phyloP scores from a whole-genome alignment of 2,329 filamentous ascomycete genomes.

The Shiraia sp. region DNA sequence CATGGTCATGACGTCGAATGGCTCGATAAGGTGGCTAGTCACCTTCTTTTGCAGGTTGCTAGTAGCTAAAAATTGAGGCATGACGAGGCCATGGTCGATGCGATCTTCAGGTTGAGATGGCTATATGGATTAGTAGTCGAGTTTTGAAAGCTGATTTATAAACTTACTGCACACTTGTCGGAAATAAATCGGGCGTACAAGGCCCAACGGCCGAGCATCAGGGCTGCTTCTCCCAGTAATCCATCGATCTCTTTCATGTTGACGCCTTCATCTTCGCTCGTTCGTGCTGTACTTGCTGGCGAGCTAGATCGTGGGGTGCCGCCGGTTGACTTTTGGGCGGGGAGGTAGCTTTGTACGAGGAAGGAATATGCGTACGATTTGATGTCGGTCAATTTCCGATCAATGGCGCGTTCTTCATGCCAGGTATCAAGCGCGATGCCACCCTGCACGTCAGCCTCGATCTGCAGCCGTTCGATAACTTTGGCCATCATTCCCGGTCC shows the following conservation, averaged over 20 bases:
- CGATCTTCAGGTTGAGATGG: conserved; percentile 53
- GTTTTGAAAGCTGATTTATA: conserved; percentile 3
- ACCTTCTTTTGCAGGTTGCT: conserved; percentile 84
- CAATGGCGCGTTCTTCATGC: conserved; percentile 84
- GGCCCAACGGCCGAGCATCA: conserved; percentile 94
- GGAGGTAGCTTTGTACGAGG: conserved; percentile 89
- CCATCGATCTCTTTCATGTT: conserved; percentile 97
- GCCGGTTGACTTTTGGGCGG: conserved; percentile 64
- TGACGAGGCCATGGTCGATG: conserved; percentile 59
- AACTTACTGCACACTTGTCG: conserved; percentile 77
- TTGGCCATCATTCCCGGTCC: conserved; percentile 90
- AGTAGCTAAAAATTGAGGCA: conserved; percentile 75
- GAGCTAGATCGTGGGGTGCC: conserved; percentile 74
- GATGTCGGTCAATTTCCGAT: conserved; percentile 87
- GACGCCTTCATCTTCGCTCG: conserved; percentile 86
- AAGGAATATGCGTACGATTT: conserved; percentile 99
- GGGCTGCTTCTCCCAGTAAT: conserved; percentile 80
- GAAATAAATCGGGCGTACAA: conserved; percentile 88
- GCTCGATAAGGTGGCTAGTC: conserved; percentile 69
- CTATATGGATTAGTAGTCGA: conserved; percentile 23
- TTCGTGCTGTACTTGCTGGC: conserved; percentile 66
- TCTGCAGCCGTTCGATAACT: conserved; percentile 89
- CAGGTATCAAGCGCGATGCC: conserved; percentile 95
- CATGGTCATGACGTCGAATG: conserved; percentile 89
- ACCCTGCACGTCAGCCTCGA: conserved; percentile 94